phyloP scores from a whole-genome alignment of 2,329 filamentous ascomycete species.

The Claviceps monticola region DNA sequence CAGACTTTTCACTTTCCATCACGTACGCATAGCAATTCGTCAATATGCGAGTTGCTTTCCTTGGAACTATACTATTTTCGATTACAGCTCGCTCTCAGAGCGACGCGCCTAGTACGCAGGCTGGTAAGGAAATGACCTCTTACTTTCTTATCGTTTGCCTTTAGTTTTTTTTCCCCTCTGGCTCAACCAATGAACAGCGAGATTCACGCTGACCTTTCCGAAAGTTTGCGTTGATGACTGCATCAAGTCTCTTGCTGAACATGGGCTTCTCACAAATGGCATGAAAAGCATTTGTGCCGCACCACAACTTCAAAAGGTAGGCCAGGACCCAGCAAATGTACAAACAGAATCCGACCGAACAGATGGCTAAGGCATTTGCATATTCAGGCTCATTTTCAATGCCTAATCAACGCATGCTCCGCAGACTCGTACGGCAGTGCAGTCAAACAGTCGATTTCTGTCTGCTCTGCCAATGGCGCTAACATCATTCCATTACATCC shows the following conservation, averaged over 20 bases:
- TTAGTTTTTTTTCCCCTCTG: neutral
- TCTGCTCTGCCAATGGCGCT: slow-evolving; percentile 15
- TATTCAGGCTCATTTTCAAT: slow-evolving; percentile 18
- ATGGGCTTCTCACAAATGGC: slow-evolving; percentile 6
- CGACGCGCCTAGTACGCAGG: neutral
- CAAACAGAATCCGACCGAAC: neutral
- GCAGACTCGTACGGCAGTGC: slow-evolving; percentile 16
- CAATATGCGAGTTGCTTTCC: slow-evolving; percentile 12
- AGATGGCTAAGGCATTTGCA: slow-evolving; percentile 1
- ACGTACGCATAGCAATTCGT: slow-evolving; percentile 1
- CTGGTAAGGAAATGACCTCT: neutral
- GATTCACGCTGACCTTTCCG: neutral
- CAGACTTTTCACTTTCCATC: slow-evolving; percentile 8
- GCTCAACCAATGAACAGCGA: neutral
- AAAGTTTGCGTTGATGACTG: slow-evolving; percentile 12
- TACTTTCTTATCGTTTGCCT: neutral
- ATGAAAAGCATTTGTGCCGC: slow-evolving; percentile 9
- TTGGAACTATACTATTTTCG: slow-evolving; percentile 7
- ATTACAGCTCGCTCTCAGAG: slow-evolving; percentile 5
- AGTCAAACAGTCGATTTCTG: slow-evolving; percentile 13
- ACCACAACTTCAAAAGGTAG: slow-evolving; percentile 5
- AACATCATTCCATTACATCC: slow-evolving; percentile 17
- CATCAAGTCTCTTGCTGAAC: slow-evolving; percentile 8
- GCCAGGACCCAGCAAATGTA: neutral
- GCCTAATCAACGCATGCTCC: slow-evolving; percentile 16